Evolutionary conservation across 371 early-diverging fungal species (phyloP).

Genomic region (Saksenaea oblongispora): DNA sequence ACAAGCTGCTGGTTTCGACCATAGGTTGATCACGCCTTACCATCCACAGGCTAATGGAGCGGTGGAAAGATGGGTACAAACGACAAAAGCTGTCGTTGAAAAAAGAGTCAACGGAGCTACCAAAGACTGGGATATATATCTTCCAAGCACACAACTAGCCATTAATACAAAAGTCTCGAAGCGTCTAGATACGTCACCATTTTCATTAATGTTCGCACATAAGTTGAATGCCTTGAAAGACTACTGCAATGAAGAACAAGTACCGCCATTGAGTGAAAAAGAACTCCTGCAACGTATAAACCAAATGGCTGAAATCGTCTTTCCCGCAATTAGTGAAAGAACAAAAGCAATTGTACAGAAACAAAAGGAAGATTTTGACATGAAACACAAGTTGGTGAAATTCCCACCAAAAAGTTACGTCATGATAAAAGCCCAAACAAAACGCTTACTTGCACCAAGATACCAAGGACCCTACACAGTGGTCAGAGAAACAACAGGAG

Average conservation of each 20-base stretch:
- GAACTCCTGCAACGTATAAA: too few species aligned
- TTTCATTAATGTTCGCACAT: too few species aligned
- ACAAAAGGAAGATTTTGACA: neutral
- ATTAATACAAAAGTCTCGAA: slow-evolving; percentile 5
- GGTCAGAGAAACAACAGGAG: slow-evolving; percentile 9
- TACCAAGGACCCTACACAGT: slow-evolving; percentile 14
- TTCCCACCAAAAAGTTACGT: too few species aligned
- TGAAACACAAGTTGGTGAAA: slow-evolving; percentile 3
- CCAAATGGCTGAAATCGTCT: too few species aligned
- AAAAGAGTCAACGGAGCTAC: slow-evolving; percentile 9
- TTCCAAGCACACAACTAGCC: slow-evolving; percentile 22
- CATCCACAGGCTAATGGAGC: slow-evolving; percentile 27
- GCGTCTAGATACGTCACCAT: slow-evolving; percentile 5
- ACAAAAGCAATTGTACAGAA: neutral
- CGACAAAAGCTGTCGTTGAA: slow-evolving; percentile 6
- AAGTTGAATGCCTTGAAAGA: too few species aligned
- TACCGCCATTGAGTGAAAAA: too few species aligned
- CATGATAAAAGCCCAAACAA: neutral
- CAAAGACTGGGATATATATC: slow-evolving; percentile 22
- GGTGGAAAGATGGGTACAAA: slow-evolving; percentile 23
- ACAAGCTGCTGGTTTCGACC: too few species aligned
- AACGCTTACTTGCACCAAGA: neutral
- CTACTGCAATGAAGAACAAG: too few species aligned
- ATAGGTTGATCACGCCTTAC: slow-evolving; percentile 19
- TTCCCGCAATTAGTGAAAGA: too few species aligned